These are phyloP conservation scores for Phellopilus nigrolimitatus DNA, from an alignment of 1,284 basidiomycete species.

Conservation along the genomic window DNA sequence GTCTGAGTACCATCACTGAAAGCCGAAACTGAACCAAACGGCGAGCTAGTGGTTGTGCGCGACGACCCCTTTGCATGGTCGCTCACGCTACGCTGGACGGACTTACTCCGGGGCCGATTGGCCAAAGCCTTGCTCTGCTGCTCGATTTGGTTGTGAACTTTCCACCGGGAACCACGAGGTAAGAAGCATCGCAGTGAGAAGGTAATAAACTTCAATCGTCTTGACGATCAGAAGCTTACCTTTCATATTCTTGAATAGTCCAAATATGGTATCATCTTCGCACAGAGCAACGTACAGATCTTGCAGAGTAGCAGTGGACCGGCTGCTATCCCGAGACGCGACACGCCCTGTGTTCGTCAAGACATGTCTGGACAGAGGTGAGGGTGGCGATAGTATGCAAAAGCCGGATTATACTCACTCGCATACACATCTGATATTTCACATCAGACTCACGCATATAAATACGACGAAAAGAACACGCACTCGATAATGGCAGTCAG, in stretches of 20 bases:
- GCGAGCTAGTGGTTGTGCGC: slow-evolving; percentile 21
- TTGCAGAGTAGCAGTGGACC: slow-evolving; percentile 66
- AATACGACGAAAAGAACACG: slow-evolving; percentile 33
- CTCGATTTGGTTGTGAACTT: slow-evolving; percentile 77
- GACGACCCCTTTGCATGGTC: slow-evolving; percentile 20
- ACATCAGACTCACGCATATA: slow-evolving; percentile 9
- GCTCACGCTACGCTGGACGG: slow-evolving; percentile 47
- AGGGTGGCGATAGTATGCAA: slow-evolving; percentile 17
- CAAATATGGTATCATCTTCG: slow-evolving; percentile 82
- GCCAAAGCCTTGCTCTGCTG: slow-evolving; percentile 48
- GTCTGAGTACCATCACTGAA: slow-evolving; percentile 2
- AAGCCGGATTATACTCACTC: slow-evolving; percentile 53
- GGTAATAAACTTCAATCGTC: too few species aligned
- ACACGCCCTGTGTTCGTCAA: slow-evolving; percentile 80
- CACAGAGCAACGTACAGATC: slow-evolving; percentile 84
- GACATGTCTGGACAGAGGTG: slow-evolving; percentile 56
- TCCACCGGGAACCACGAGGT: slow-evolving; percentile 5
- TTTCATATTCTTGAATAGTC: slow-evolving; percentile 81
- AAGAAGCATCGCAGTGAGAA: slow-evolving; percentile 13
- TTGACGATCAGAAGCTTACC: slow-evolving; percentile 42
- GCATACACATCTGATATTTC: slow-evolving; percentile 61
- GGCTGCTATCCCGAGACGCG: slow-evolving; percentile 77
- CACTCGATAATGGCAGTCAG: slow-evolving; percentile 91
- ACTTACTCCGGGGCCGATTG: slow-evolving; percentile 57
- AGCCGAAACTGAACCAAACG: slow-evolving; percentile 20